These are phyloP conservation scores for Ceriops decandra DNA, from an alignment of 345 rosid genomes.

Conservation along the genomic window DNA sequence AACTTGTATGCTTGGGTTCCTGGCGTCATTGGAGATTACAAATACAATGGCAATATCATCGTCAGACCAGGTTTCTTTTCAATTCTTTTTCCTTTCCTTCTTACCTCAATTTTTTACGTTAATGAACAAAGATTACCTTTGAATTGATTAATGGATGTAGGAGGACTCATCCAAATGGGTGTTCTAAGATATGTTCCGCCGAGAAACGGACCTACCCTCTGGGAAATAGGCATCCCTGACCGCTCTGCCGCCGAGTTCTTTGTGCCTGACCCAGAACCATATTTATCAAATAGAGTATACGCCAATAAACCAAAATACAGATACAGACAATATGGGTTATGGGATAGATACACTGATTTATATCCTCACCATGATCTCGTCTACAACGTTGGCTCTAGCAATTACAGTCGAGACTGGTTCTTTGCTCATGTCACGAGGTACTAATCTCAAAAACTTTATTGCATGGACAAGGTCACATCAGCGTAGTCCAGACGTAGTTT, in stretches of 20 bases:
- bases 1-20: constrained; percentile 70
- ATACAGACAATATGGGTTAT: constrained; percentile 26
- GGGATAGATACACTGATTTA: constrained; percentile 21
- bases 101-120: too few relatives aligned
- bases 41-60: constrained; percentile 28
- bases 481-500: too few relatives aligned
- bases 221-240: constrained; percentile 83
- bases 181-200: constrained; percentile 48
- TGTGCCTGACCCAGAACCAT: constrained; percentile 61
- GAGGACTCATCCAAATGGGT: constrained; percentile 39
- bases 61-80: constrained; percentile 47
- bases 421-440: constrained; percentile 78
- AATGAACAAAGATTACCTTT: neutral
- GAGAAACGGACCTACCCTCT: constrained; percentile 65
- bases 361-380: constrained; percentile 18
- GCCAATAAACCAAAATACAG: constrained; percentile 19
- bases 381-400: constrained; percentile 11
- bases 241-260: constrained; percentile 74
- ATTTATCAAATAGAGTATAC: constrained; percentile 40
- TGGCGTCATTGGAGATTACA: constrained; percentile 66
- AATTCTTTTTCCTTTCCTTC: neutral
- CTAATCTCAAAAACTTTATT: neutral
- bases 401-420: constrained; percentile 49
- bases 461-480: too few relatives aligned
- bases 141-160: constrained; percentile 25